Base-by-base conservation (phyloP, 352 stramenopile genomes). In the Salisapilia sapeloensis region DNA sequence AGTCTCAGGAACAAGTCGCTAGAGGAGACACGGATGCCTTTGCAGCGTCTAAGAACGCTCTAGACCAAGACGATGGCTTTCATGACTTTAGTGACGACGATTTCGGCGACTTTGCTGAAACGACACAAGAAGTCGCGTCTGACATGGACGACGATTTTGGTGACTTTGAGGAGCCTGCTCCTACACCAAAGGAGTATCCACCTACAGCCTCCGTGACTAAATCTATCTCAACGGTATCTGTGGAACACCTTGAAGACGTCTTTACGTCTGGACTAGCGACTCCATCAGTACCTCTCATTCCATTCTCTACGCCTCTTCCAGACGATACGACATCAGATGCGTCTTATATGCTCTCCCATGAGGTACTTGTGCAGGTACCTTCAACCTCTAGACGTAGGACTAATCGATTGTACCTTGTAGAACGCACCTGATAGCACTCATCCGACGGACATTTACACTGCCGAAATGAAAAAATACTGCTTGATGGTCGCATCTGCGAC, bases 51-150 rank as follows among this genome's bases (percentile, higher is more conserved):
- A n/a, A n/a, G n/a, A n/a, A n/a, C n/a, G n/a, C n/a, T n/a, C n/a
- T n/a, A n/a, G n/a, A n/a, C n/a, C n/a, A n/a, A n/a, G n/a, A n/a
- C n/a, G n/a, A n/a, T n/a, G n/a, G n/a, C n/a, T n/a, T n/a, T n/a
- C n/a, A n/a, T n/a, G n/a, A n/a, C n/a, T n/a, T n/a, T n/a, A n/a
- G n/a, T n/a, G 14, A 45, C 24, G 48, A 63, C 19, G 49, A 32
- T 12, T 63, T 70, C 39, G 56, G 40, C 9, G 53, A 66, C 13
- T 75, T 75, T 48, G 30, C 20, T 8, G 38, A 62, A 15, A 56
- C 30, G 29, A 34, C 38, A n/a, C n/a, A n/a, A n/a, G 2, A 34
- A 35, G 13, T 7, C 33, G 17, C 23, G 10, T 15, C 22, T 22
- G 40, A 15, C 33, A 29, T 39, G 7, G 31, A 37, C 3, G 57